phyloP scores from a whole-genome alignment of 495 filamentous ascomycete genomes.

The Jackrogersella multiformis region DNA sequence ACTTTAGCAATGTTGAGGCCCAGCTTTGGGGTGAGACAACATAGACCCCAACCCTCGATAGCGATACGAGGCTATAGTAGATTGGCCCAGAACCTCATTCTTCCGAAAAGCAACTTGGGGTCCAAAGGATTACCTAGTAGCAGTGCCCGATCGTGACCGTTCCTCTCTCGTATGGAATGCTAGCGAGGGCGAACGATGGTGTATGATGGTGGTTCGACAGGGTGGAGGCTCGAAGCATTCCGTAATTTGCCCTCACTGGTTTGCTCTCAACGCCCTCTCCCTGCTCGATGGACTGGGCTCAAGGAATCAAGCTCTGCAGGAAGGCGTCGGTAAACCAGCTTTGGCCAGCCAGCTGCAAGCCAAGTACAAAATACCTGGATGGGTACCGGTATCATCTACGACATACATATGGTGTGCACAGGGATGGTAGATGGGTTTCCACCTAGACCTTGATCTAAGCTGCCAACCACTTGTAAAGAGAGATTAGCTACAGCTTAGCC shows the following conservation, averaged over 20 bases:
- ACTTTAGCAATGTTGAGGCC: slow-evolving; percentile 21
- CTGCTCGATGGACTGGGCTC: not conserved
- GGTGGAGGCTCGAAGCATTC: slow-evolving; percentile 7
- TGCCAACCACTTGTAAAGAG: slow-evolving; percentile 21
- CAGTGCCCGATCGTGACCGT: slow-evolving; percentile 23
- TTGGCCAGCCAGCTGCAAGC: no score
- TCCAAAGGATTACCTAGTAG: slow-evolving; percentile 38
- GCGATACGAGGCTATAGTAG: slow-evolving; percentile 38
- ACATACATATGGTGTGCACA: slow-evolving; percentile 16
- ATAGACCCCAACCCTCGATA: slow-evolving; percentile 42
- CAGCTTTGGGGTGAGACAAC: slow-evolving; percentile 32
- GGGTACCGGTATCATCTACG: slow-evolving; percentile 5
- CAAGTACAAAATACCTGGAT: no score
- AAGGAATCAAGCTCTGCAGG: slow-evolving; percentile 20
- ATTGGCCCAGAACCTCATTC: slow-evolving; percentile 35
- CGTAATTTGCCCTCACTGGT: slow-evolving; percentile 18
- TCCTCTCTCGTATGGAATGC: not conserved
- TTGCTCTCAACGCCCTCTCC: not conserved
- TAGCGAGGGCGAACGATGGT: slow-evolving; percentile 21
- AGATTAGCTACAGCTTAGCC: slow-evolving; percentile 18
- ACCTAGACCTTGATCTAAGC: slow-evolving; percentile 20
- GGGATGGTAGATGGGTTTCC: slow-evolving; percentile 15
- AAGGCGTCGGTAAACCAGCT: slow-evolving; percentile 22
- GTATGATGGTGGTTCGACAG: slow-evolving; percentile 29
- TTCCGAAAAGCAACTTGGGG: slow-evolving; percentile 33